Evolutionary conservation across 1,139 yeast genomes (phyloP).

Genomic region (Lodderomyces beijingensis): DNA sequence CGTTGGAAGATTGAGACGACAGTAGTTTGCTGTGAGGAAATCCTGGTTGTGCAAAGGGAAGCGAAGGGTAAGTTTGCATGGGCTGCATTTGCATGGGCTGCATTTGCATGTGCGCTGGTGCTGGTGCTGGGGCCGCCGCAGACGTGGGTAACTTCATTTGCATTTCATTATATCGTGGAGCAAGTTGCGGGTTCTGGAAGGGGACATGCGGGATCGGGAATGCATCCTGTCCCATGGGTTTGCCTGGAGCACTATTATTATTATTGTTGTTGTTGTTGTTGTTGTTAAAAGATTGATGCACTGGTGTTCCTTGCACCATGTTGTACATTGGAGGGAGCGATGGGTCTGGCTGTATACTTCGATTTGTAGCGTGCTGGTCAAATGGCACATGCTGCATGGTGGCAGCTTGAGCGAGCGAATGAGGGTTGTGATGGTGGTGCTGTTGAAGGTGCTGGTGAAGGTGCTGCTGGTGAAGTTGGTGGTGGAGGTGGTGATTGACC

Average conservation of each 20-base stretch:
- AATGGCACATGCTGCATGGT: neutral
- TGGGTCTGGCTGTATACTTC: conserved; percentile 14
- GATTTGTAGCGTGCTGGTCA: neutral
- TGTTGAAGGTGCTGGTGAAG: neutral
- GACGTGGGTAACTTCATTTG: too few relatives aligned
- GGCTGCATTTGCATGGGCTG: neutral
- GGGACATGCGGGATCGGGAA: neutral
- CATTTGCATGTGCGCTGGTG: conserved; percentile 12
- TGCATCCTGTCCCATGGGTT: neutral
- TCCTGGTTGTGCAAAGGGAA: conserved; percentile 12
- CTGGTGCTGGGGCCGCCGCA: conserved; percentile 13
- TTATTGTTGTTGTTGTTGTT: too few relatives aligned
- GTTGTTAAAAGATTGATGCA: conserved; percentile 2
- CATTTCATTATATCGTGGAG: conserved; percentile 14
- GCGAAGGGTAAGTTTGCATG: conserved; percentile 8
- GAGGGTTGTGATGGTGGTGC: conserved; percentile 19
- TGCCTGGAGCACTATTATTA: too few relatives aligned
- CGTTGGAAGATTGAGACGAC: conserved; percentile 44
- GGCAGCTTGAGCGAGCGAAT: neutral
- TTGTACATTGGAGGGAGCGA: conserved; percentile 24
- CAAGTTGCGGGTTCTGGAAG: conserved; percentile 24
- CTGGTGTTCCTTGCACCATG: conserved; percentile 11
- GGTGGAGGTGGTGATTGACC: neutral
- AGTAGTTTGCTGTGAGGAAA: conserved; percentile 12
- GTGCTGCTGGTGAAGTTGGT: neutral